These are phyloP conservation scores for Calocybe gangraenosa DNA, from an alignment of 768 basidiomycete genomes.

Conservation along the genomic window DNA sequence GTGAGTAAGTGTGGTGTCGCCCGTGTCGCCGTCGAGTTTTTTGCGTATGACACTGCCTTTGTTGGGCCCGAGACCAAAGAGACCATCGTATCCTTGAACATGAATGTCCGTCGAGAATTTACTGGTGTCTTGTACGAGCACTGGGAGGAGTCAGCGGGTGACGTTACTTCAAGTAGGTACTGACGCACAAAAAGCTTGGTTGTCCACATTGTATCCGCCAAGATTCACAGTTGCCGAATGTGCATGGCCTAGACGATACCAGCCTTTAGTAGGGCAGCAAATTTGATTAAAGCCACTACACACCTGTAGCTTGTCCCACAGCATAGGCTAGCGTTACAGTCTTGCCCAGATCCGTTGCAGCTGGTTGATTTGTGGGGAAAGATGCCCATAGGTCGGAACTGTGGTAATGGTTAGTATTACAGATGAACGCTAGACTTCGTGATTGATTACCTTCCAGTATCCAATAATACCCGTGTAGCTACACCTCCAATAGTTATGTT, in stretches of 20 bases:
- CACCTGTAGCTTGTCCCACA: conserved; percentile 62
- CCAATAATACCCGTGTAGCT: conserved; percentile 57
- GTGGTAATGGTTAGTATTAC: not conserved
- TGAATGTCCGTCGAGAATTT: conserved; percentile 60
- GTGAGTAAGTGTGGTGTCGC: conserved; percentile 57
- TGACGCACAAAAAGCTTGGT: conserved; percentile 67
- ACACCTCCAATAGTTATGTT: conserved; percentile 67
- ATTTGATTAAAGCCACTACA: not conserved
- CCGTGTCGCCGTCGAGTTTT: conserved; percentile 44
- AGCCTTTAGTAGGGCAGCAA: not conserved
- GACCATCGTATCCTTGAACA: conserved; percentile 61
- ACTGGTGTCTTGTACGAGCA: conserved; percentile 59
- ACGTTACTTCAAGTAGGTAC: conserved; percentile 2
- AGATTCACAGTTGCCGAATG: conserved; percentile 49
- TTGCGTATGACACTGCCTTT: conserved; percentile 59
- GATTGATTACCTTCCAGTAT: conserved; percentile 65
- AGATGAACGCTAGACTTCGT: not conserved
- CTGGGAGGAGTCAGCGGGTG: conserved; percentile 28
- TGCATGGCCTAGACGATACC: conserved; percentile 43
- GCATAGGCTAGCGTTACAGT: conserved; percentile 60
- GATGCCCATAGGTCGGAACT: conserved; percentile 79
- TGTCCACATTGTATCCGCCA: conserved; percentile 50
- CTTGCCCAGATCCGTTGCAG: conserved; percentile 52
- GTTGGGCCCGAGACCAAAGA: conserved; percentile 79
- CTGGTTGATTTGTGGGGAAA: conserved; percentile 40